These are phyloP conservation scores for Dipteronia dyeriana DNA, from an alignment of 345 rosid genomes.

Conservation along the genomic window DNA sequence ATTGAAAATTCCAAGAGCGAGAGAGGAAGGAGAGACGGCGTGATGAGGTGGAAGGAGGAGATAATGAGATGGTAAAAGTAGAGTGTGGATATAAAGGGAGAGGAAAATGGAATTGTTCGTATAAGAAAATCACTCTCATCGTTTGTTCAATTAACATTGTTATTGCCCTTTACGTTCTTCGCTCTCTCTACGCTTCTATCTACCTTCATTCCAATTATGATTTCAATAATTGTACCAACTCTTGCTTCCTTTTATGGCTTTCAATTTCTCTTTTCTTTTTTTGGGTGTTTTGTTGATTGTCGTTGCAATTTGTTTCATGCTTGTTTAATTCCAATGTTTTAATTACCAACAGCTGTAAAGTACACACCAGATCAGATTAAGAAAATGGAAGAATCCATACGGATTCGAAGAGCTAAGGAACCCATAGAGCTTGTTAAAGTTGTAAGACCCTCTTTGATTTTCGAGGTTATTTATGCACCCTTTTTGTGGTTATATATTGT, in stretches of 20 bases:
- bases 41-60: slow-evolving; percentile 42
- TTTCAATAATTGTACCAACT: slow-evolving; percentile 16
- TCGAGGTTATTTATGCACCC: background rate
- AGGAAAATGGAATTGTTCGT: slow-evolving; percentile 59
- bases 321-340: background rate
- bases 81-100: slow-evolving; percentile 53
- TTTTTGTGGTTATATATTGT: background rate
- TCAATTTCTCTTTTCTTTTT: background rate
- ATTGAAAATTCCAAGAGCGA: background rate
- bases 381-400: slow-evolving; percentile 85
- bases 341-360: slow-evolving; percentile 48
- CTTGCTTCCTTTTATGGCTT: background rate
- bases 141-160: slow-evolving; percentile 90
- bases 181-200: slow-evolving; percentile 78
- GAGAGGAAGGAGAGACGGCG: slow-evolving; percentile 37
- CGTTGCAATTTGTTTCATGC: background rate
- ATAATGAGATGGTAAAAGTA: slow-evolving; percentile 59
- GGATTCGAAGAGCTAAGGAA: slow-evolving; percentile 76
- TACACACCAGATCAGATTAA: slow-evolving; percentile 83
- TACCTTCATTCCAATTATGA: slow-evolving; percentile 59
- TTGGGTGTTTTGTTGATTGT: background rate
- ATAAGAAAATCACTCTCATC: slow-evolving; percentile 72
- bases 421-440: slow-evolving; percentile 60
- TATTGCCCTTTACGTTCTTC: slow-evolving; percentile 88
- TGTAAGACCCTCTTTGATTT: slow-evolving; percentile 40